Evolutionary conservation across 495 filamentous ascomycete genomes (phyloP), one percentile per base, ranked within the genome.

Genomic region (Annulohypoxylon stygium): DNA sequence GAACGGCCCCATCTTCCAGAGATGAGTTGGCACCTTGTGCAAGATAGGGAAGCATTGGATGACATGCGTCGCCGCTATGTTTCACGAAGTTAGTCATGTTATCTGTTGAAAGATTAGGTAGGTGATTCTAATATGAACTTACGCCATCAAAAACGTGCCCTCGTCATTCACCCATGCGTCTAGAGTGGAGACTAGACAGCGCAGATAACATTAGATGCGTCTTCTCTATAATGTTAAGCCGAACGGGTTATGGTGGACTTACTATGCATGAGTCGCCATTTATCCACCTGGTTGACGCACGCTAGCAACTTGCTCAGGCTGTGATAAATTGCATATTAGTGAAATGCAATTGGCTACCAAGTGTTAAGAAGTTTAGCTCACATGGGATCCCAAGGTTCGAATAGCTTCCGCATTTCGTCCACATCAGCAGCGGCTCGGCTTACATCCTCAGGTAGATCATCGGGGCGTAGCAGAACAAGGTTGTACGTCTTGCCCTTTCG

Each of bases 1-100:
- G 69, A 20, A 86, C 84, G 0, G 85, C 86, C 0, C 86, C 87
- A 48, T 89, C 87, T 76, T 89, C 87, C 0, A 88, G 71, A 12
- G 82, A 82, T 61, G 85, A 86, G 57, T 88, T 88, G 39, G 87
- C 87, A 0, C 85, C 84, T 65, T 92, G 90, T 0, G 90, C 89
- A 9, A 91, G 81, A 65, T 92, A 91, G 14, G 90, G 90, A 16
- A 92, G 83, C 83, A 91, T 91, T 9, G 90, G 89, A 67, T 92
- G 90, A 63, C 89, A 91, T 59, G 87, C 84, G 65, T 92, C 90
- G 8, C 90, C 89, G 8, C 71, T 74, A 14, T 33, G 6, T 37
- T 0, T 4, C 23, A 75, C 20, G 2, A 69, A 68, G 58, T 71
- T 57, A 61, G 75, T 23, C 1, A 20, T 26, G 1, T 47, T 30